A percentile compares a stretch with the other conserved stretches of the same genome.
Evolutionary conservation across 108 stramenopile species (phyloP).

Genomic region (Skeletonema tropicum): DNA sequence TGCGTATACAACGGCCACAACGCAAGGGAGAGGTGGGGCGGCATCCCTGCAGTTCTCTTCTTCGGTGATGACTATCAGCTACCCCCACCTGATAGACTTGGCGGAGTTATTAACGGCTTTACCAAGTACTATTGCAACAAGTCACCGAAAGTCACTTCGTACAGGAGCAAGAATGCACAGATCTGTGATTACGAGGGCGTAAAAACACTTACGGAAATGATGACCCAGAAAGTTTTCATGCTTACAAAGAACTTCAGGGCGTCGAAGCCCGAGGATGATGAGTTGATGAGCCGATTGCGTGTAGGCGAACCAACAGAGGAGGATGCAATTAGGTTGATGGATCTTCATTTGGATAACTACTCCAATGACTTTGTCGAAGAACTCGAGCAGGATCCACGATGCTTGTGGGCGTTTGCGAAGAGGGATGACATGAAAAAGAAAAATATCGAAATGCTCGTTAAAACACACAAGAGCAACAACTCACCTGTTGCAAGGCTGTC

Average conservation of each 20-base stretch:
- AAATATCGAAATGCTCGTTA: background rate
- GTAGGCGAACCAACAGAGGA: background rate
- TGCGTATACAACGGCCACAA: slow-evolving; percentile 9
- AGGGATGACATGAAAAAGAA: background rate
- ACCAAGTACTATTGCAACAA: background rate
- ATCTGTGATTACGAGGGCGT: background rate
- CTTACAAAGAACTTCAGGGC: background rate
- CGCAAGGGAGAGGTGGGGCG: slow-evolving; percentile 2
- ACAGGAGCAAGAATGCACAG: background rate
- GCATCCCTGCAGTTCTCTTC: slow-evolving; percentile 3
- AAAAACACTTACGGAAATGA: background rate
- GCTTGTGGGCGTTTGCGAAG: background rate
- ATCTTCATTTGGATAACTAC: background rate
- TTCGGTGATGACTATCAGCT: slow-evolving; percentile 20
- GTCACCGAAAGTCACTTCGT: background rate
- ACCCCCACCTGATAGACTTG: background rate
- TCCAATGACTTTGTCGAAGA: background rate
- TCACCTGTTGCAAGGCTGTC: background rate
- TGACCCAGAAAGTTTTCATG: background rate
- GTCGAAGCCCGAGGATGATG: background rate
- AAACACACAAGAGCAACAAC: background rate
- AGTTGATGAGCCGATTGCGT: background rate
- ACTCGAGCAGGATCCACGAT: background rate
- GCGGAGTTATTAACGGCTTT: slow-evolving; percentile 14
- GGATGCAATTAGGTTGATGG: background rate